Evolutionary conservation across 2,329 filamentous ascomycete genomes (phyloP).

Genomic region (Nemania sp.): DNA sequence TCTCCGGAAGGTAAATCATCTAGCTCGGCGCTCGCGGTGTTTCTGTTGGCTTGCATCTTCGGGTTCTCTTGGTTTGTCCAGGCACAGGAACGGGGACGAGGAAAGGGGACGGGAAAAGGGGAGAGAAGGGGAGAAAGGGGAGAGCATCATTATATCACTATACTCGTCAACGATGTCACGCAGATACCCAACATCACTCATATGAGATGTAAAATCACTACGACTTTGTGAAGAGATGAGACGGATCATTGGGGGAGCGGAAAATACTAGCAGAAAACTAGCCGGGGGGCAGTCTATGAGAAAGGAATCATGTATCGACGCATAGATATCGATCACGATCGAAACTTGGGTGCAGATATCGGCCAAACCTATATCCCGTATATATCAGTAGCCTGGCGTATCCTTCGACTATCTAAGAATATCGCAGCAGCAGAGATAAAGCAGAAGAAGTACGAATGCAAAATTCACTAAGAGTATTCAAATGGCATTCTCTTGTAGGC

Average conservation of each 20-base stretch:
- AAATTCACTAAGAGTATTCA: too few species aligned
- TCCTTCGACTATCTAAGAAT: too few species aligned
- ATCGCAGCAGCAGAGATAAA: too few species aligned
- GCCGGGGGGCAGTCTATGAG: too few species aligned
- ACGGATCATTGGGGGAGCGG: background rate
- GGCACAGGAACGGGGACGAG: slow-evolving; percentile 2
- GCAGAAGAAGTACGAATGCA: too few species aligned
- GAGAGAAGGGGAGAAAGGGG: background rate
- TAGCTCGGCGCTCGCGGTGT: slow-evolving; percentile 27
- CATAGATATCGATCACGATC: too few species aligned
- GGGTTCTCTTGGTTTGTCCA: too few species aligned
- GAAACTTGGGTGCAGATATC: too few species aligned
- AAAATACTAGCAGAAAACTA: background rate
- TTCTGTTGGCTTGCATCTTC: background rate
- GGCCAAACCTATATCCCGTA: too few species aligned
- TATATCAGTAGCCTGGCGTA: too few species aligned
- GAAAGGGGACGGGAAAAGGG: background rate
- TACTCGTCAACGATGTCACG: slow-evolving; percentile 26
- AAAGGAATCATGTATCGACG: too few species aligned
- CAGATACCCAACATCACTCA: slow-evolving; percentile 28
- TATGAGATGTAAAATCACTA: background rate
- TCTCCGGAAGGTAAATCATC: slow-evolving; percentile 12
- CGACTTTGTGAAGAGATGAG: background rate
- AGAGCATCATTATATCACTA: background rate
- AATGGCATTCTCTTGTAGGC: too few species aligned